Evolutionary conservation across 2,329 filamentous ascomycete genomes (phyloP), one percentile per base, ranked within the genome.

Genomic region (Cytospora piceae): DNA sequence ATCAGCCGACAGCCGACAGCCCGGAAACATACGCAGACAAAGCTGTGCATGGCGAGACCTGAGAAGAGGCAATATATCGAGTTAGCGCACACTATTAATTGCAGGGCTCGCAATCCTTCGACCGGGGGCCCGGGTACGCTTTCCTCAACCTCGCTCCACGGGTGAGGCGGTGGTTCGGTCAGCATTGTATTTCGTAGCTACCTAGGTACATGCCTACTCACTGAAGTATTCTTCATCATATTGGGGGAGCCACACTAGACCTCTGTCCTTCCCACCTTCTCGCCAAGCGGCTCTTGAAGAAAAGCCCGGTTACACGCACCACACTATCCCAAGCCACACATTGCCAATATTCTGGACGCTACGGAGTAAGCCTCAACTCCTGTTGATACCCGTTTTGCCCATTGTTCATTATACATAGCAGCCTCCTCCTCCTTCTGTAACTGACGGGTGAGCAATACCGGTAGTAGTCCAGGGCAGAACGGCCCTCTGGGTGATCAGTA

Each of bases 201-300:
- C 32, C 32, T 11, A 34, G 32, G 32, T 34, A 34, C 9, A 2
- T 34, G 12, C 32, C 8, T 34, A 34, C 3, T 2, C 8, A 34
- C 32, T 6, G 3, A 34, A 6, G 32, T 34, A 34, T 29, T 14
- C 14, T 11, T 15, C 34, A 37, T 37, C 34, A 37, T 37, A 37
- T 14, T 14, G 34, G 34, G 39, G 11, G 3, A n/a, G 51, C 58
- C 58, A 61, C 27, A 42, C 51, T 61, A 46, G 20, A 61, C 31
- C 34, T 32, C 31, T 55, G 51, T 39, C 51, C 51, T 61, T 55
- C 51, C 51, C 59, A 61, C 51, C 59, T 22, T 61, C 51, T 29
- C 32, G 7, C 32, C 1, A 37, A n/a, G 39, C 39, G 39, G 39
- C 39, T 42, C 17, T 42, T n/a, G 39, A 42, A n/a, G 39, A 42